These are phyloP conservation scores for Aeschynomene evenia DNA, from an alignment of 306 rosid species.

Conservation along the genomic window DNA sequence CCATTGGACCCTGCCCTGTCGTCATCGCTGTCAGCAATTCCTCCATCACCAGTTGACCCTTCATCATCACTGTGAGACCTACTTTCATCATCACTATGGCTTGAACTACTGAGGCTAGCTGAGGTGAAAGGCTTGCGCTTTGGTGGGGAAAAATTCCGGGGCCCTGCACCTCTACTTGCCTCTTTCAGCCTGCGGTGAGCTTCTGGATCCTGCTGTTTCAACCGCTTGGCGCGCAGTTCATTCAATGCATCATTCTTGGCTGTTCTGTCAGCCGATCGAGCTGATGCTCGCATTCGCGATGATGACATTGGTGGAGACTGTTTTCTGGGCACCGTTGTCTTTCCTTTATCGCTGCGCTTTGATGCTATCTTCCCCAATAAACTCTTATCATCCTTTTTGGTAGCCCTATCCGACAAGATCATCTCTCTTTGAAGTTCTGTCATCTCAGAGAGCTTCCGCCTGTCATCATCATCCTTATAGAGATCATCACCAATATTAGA, in stretches of 20 bases:
- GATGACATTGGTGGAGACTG: conserved; percentile 71
- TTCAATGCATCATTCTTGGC: conserved; percentile 88
- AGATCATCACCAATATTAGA: conserved; percentile 88
- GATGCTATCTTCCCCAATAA: conserved; percentile 73
- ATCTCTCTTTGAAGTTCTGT: conserved; percentile 89
- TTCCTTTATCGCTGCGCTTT: conserved; percentile 77
- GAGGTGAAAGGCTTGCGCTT: conserved; percentile 57
- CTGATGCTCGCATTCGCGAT: conserved; percentile 75
- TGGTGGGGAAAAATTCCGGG: conserved; percentile 56
- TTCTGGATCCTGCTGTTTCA: conserved; percentile 91
- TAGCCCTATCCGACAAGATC: conserved; percentile 81
- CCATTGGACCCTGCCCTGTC: conserved; percentile 65
- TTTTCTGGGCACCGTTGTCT: conserved; percentile 52
- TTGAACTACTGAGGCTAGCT: conserved; percentile 72
- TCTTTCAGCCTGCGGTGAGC: conserved; percentile 70
- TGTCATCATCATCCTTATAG: conserved; percentile 77
- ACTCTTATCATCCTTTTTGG: conserved; percentile 75
- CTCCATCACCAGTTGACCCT: conserved; percentile 83
- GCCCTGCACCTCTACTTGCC: conserved; percentile 58
- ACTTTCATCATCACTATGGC: conserved; percentile 87
- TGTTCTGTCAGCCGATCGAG: conserved; percentile 80
- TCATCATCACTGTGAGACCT: conserved; percentile 82
- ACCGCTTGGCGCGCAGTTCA: conserved; percentile 81
- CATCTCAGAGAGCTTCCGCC: conserved; percentile 82
- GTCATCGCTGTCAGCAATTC: conserved; percentile 78